Base-by-base conservation (phyloP, 1,284 basidiomycete genomes). In the Ustilago nuda region DNA sequence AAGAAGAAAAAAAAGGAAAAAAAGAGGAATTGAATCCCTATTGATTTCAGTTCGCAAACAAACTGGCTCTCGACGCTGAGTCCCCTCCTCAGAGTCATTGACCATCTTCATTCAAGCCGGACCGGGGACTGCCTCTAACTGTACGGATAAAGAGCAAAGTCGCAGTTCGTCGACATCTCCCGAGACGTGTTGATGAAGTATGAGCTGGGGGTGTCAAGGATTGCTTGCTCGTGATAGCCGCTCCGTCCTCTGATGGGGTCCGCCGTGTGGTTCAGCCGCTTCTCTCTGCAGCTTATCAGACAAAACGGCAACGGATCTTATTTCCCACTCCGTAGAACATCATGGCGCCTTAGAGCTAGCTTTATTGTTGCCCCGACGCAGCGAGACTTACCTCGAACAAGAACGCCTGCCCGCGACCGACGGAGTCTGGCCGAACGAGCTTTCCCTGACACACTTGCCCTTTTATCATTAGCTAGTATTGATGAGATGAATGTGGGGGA, bases 281-380 rank as follows among this genome's bases (percentile, higher is more conserved):
- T 19, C 43, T 45, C 43, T 45, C 23, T 45, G 43, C 17, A 19
- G 17, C 43, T 19, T 19, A 45, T 13, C 39, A 17, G 13, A 7
- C 39, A 23, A 48, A 48, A 48, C 46, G 46, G 46, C 46, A 48
- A 48, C 11, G 48, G 8, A 32, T 50, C n/a, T 32, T 50, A 23
- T 11, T 50, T 50, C 48, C 48, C 48, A 30, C 48, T 50, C 48
- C 48, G 48, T 50, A 45, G 43, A 45, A 32, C 48, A 50, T 50
- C 30, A 32, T 50, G 15, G 48, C 11, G 48, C 48, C 11, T 27
- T 50, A 50, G 33, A 12, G 30, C 13, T 30, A 32, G 23, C 43
- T 45, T 19, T 32, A 27, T 50, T 50, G 48, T 50, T 32, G 23
- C 48, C 32, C 30, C 48, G 48, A 32, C 27, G 27, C 48, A 50